These are phyloP conservation scores for Albugo candida DNA, from an alignment of 352 stramenopile genomes.

Conservation along the genomic window DNA sequence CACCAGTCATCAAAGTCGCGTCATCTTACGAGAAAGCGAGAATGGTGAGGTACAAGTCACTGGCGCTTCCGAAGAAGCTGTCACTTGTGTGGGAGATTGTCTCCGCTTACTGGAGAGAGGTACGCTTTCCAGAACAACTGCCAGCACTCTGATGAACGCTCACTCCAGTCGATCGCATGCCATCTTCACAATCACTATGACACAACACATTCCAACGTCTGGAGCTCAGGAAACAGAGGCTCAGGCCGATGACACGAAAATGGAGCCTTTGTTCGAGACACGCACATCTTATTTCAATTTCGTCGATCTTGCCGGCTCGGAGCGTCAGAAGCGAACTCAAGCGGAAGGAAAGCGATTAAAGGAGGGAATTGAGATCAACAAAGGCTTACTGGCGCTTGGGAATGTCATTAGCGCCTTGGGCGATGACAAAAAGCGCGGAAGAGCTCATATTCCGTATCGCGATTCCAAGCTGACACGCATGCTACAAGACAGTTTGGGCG, in stretches of 20 bases:
- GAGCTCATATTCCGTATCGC: conserved; percentile 86
- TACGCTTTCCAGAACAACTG: conserved; percentile 63
- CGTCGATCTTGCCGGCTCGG: conserved; percentile 81
- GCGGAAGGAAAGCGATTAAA: conserved; percentile 81
- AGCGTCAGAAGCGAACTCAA: conserved; percentile 91
- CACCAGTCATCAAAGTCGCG: conserved; percentile 33
- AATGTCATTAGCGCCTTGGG: conserved; percentile 96
- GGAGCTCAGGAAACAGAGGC: neutral
- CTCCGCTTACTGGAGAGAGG: conserved; percentile 66
- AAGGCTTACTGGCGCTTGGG: conserved; percentile 90
- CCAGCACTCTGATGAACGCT: conserved; percentile 85
- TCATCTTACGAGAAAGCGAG: conserved; percentile 71
- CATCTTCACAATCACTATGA: conserved; percentile 80
- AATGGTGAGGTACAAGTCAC: conserved; percentile 62
- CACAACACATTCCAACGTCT: conserved; percentile 38
- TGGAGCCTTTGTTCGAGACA: conserved; percentile 34
- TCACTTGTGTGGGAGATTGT: conserved; percentile 50
- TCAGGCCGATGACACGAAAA: conserved; percentile 13
- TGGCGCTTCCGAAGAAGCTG: conserved; percentile 54
- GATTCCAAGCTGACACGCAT: conserved; percentile 89
- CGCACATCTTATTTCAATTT: conserved; percentile 82
- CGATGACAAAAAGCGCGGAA: conserved; percentile 78
- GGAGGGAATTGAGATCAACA: conserved; percentile 98
- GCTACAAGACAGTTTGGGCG: conserved; percentile 83
- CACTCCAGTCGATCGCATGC: conserved; percentile 81